phyloP scores from a whole-genome alignment of 73 alveolate species.

The Paramecium sexaurelia region DNA sequence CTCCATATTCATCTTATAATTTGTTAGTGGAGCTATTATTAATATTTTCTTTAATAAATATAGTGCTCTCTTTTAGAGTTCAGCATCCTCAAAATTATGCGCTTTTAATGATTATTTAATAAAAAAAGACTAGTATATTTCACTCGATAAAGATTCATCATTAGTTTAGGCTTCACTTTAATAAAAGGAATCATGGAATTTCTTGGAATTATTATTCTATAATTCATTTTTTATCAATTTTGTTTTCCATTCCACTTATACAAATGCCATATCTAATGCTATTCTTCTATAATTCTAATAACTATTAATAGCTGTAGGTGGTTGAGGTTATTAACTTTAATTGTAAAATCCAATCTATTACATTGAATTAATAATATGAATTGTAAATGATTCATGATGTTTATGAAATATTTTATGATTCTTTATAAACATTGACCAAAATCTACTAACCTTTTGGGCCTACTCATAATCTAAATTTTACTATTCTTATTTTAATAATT shows the following conservation, averaged over 20 bases:
- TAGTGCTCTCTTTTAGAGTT: slow-evolving; percentile 5
- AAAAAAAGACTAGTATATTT: slow-evolving; percentile 25
- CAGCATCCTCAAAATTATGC: slow-evolving; percentile 16
- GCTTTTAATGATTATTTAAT: slow-evolving; percentile 16
- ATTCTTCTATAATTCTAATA: slow-evolving; percentile 32
- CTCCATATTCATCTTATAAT: slow-evolving; percentile 25
- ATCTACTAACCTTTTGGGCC: slow-evolving; percentile 21
- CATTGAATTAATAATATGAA: slow-evolving; percentile 38
- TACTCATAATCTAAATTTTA: neutral
- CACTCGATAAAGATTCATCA: slow-evolving; percentile 34
- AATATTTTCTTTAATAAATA: slow-evolving; percentile 25
- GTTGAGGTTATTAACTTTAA: neutral
- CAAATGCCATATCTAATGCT: slow-evolving; percentile 53
- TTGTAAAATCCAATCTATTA: slow-evolving; percentile 25
- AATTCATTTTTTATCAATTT: neutral
- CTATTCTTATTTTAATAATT: neutral
- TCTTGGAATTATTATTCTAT: neutral
- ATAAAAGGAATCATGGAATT: neutral
- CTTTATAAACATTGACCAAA: slow-evolving; percentile 43
- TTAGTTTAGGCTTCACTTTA: neutral
- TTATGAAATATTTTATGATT: slow-evolving; percentile 30
- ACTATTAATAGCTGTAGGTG: neutral
- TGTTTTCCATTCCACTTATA: slow-evolving; percentile 44
- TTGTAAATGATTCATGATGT: slow-evolving; percentile 37
- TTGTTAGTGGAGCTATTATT: slow-evolving; percentile 26